Evolutionary conservation across 495 filamentous ascomycete species (phyloP).

Genomic region (Penicillium verhagenii): DNA sequence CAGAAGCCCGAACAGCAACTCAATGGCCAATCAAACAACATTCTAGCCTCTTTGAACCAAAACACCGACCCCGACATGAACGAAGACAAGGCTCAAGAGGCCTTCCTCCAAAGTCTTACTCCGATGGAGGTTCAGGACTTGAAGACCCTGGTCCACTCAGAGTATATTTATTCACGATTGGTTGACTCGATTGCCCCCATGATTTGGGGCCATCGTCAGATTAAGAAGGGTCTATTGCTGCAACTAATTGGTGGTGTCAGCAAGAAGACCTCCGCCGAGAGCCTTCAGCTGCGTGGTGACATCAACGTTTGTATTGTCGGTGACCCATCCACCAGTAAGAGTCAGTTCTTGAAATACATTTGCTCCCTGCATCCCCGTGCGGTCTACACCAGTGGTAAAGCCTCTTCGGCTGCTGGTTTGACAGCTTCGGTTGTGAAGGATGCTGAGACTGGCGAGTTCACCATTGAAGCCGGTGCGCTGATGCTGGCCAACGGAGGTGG

Average conservation of each 20-base stretch:
- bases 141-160: slow-evolving; percentile 87
- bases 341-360: slow-evolving; percentile 96
- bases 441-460: slow-evolving; percentile 97
- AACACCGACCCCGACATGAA: slow-evolving; percentile 62
- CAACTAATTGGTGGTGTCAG: slow-evolving; percentile 91
- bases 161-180: slow-evolving; percentile 90
- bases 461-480: slow-evolving; percentile 95
- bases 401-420: slow-evolving; percentile 94
- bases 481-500: slow-evolving; percentile 83
- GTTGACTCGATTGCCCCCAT: slow-evolving; percentile 96
- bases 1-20: slow-evolving; percentile 63
- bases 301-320: slow-evolving; percentile 99
- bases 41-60: slow-evolving; percentile 78
- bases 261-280: slow-evolving; percentile 81
- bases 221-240: slow-evolving; percentile 94
- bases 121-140: slow-evolving; percentile 86
- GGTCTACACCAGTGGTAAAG: slow-evolving; percentile 97
- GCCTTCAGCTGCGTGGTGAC: slow-evolving; percentile 90
- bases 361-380: slow-evolving; percentile 93
- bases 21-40: slow-evolving; percentile 71
- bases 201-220: slow-evolving; percentile 94
- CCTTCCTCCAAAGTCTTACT: slow-evolving; percentile 79
- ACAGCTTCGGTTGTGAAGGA: slow-evolving; percentile 97
- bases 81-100: slow-evolving; percentile 84
- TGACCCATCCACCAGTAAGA: slow-evolving; percentile 97